Evolutionary conservation across 164 flowering plant species (phyloP).

Genomic region (Malania oleifera): DNA sequence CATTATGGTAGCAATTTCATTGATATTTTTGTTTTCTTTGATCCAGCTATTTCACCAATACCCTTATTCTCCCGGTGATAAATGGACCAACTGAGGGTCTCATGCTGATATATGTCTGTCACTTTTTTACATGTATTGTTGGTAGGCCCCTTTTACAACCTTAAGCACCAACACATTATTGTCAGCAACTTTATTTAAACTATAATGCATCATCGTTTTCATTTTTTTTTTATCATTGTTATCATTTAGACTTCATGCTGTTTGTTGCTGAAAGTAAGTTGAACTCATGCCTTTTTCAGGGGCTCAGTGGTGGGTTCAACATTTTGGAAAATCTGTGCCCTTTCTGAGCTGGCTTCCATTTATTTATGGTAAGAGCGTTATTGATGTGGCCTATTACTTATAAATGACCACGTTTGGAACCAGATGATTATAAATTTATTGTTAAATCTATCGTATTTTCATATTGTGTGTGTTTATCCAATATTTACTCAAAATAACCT

Average conservation of each 20-base stretch:
- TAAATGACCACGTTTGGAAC: no score
- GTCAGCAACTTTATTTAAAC: background rate
- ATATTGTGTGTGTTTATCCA: no score
- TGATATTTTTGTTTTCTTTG: slow-evolving; percentile 8
- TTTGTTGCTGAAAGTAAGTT: background rate
- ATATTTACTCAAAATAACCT: no score
- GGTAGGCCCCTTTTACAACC: slow-evolving; percentile 46
- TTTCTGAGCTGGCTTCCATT: slow-evolving; percentile 80
- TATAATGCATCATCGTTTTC: background rate
- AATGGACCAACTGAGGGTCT: slow-evolving; percentile 99
- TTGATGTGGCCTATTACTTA: background rate
- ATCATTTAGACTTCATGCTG: background rate
- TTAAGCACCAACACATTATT: background rate
- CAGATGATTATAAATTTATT: no score
- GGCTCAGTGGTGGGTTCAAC: slow-evolving; percentile 91
- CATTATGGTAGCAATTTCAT: background rate
- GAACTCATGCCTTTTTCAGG: slow-evolving; percentile 40
- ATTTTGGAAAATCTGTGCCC: slow-evolving; percentile 66
- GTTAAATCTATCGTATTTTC: no score
- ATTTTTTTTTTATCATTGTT: background rate
- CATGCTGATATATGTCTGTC: slow-evolving; percentile 73
- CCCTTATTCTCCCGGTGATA: slow-evolving; percentile 82
- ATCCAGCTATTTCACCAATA: slow-evolving; percentile 91
- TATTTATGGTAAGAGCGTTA: slow-evolving; percentile 47
- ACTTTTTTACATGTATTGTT: slow-evolving; percentile 72